Evolutionary conservation across 495 filamentous ascomycete genomes (phyloP).

Genomic region (Bryoglossum gracile): DNA sequence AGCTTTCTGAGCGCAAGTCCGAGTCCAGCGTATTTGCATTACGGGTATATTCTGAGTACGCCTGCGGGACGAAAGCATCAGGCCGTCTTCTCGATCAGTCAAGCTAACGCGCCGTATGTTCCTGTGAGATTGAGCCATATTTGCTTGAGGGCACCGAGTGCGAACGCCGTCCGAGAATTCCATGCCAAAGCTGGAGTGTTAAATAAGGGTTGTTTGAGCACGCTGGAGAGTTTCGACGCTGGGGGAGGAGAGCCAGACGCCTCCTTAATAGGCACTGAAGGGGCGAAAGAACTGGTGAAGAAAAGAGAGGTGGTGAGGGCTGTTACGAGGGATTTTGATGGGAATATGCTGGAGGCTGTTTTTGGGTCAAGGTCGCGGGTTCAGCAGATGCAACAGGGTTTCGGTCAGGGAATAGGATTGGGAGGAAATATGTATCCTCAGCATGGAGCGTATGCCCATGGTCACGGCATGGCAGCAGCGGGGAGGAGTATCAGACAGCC

Average conservation of each 20-base stretch:
- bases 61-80: not conserved
- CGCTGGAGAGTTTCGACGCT: not conserved
- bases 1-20: slow-evolving; percentile 47
- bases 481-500: not conserved
- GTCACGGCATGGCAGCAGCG: not conserved
- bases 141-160: no score
- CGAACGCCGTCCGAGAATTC: slow-evolving; percentile 36
- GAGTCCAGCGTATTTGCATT: slow-evolving; percentile 23
- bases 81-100: slow-evolving; percentile 28
- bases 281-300: no score
- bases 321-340: slow-evolving; percentile 40
- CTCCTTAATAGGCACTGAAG: no score
- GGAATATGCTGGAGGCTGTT: slow-evolving; percentile 45
- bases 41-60: slow-evolving; percentile 17
- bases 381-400: not conserved
- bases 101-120: not conserved
- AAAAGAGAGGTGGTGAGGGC: no score
- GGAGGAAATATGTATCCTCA: not conserved
- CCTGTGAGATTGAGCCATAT: slow-evolving; percentile 35
- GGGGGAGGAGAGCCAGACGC: no score
- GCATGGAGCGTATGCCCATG: not conserved
- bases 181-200: slow-evolving; percentile 35
- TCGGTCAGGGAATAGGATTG: not conserved
- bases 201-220: slow-evolving; percentile 16
- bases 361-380: slow-evolving; percentile 24